Conservation (phyloP, 164 flowering plant genomes). For the Liriodendron chinense region DNA sequence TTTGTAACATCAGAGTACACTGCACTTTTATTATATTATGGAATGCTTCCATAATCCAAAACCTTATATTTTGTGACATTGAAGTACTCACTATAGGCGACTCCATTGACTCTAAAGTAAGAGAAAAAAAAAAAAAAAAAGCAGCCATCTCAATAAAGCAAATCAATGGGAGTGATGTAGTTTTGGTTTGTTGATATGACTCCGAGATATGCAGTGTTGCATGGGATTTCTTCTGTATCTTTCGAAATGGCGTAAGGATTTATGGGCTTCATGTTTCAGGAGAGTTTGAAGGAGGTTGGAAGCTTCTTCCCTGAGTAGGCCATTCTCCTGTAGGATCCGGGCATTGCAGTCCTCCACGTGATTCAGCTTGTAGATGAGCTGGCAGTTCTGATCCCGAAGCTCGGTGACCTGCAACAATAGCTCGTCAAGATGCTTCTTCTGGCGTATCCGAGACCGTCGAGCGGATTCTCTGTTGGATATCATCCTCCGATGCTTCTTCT, state of each 20-base stretch:
- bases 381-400: constrained; percentile 77
- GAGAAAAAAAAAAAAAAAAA: not conserved
- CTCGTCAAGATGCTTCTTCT: constrained; percentile 91
- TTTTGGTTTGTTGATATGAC: constrained; percentile 39
- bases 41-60: too few species aligned
- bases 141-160: constrained; percentile 19
- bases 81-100: too few species aligned
- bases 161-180: constrained; percentile 35
- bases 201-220: constrained; percentile 40
- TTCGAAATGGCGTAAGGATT: constrained; percentile 42
- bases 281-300: constrained; percentile 61
- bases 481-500: constrained; percentile 88
- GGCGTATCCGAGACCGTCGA: constrained; percentile 82
- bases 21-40: too few species aligned
- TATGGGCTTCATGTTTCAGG: constrained; percentile 41
- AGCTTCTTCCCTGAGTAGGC: constrained; percentile 64
- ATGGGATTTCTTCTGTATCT: constrained; percentile 47
- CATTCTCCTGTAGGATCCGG: constrained; percentile 58
- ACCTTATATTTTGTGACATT: too few species aligned
- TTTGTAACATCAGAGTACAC: too few species aligned
- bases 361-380: constrained; percentile 75
- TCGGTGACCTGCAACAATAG: constrained; percentile 82
- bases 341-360: constrained; percentile 63
- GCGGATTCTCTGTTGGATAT: constrained; percentile 95
- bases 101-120: not conserved